phyloP scores from a whole-genome alignment of 202 grass and related monocot genomes.

The Eragrostis tef region DNA sequence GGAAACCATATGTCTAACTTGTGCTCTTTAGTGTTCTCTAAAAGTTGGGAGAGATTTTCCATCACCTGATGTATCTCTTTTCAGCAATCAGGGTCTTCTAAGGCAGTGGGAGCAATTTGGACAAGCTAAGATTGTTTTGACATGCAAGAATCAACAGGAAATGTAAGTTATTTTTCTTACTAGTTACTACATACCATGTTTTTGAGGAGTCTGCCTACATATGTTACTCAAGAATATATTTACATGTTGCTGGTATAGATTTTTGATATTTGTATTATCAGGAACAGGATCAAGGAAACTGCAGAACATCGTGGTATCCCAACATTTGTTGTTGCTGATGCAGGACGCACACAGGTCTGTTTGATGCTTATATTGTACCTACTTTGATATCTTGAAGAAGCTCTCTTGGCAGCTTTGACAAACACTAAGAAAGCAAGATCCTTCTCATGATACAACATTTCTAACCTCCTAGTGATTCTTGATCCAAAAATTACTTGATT shows the following conservation, averaged over 20 bases:
- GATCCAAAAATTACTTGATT: slow-evolving; percentile 4
- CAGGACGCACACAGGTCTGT: slow-evolving; percentile 87
- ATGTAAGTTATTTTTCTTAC: slow-evolving; percentile 57
- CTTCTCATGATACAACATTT: slow-evolving; percentile 31
- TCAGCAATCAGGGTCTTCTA: slow-evolving; percentile 71
- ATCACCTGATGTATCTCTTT: slow-evolving; percentile 40
- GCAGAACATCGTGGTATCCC: slow-evolving; percentile 77
- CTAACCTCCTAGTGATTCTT: slow-evolving; percentile 7
- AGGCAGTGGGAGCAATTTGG: slow-evolving; percentile 93
- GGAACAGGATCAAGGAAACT: slow-evolving; percentile 83
- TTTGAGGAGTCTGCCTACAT: too few relatives aligned
- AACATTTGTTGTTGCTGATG: slow-evolving; percentile 92
- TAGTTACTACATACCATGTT: too few relatives aligned
- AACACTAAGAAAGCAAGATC: slow-evolving; percentile 6
- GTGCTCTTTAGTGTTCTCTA: neutral
- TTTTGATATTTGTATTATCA: slow-evolving; percentile 29
- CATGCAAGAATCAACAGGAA: slow-evolving; percentile 96
- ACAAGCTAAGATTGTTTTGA: slow-evolving; percentile 94
- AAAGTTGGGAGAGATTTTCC: neutral
- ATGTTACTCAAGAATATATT: slow-evolving; percentile 30
- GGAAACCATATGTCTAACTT: slow-evolving; percentile 13
- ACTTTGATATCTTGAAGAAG: slow-evolving; percentile 1
- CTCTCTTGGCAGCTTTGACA: neutral
- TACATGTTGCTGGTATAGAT: slow-evolving; percentile 4
- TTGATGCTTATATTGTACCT: slow-evolving; percentile 26